Evolutionary conservation across 345 rosid species (phyloP), one percentile per base, ranked within the genome.

Genomic region (Salix viminalis): DNA sequence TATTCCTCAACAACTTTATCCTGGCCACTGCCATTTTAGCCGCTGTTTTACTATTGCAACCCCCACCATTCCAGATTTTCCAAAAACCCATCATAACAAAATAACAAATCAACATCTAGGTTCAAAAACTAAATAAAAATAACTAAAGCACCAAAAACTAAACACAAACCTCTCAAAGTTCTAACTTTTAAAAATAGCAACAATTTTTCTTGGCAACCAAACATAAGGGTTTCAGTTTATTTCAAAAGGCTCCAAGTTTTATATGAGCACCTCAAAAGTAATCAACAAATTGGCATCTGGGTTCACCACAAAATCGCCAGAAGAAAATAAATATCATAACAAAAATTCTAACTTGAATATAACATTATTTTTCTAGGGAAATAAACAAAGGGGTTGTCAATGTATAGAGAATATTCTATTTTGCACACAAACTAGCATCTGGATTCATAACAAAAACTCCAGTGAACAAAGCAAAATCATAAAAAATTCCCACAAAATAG

Each of bases 11-110:
- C 30, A 95, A 83, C 89, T 95, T 95, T 41, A 95, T 95, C 86
- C 99, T 86, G 72, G 99, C 97, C 78, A 95, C 96, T 56, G 93
- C 91, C 97, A 95, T 93, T 79, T 93, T 95, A 75, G 97, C 97
- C 75, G 97, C 97, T 71, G 96, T 93, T 84, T 93, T 95, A 86
- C 99, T 95, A 67, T 12, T 32, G 41, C 76, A 21, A 50, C 19
- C 26, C 15, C 18, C 36, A 19, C 30, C 26, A 44, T 44, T 44
- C 50, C 50, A 44, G 14, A 50, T 26, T 48, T 46, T 68, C 44
- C 48, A 7, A 30, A 46, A 2, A 18, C 19, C 50, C 39, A 30
- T 37, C 19, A 26, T 14, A 76, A 48, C 32, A 19, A 37, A 23
- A 26, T 14, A 76, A 48, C 52, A 19, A 79, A 58, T 48, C 56